phyloP scores from a whole-genome alignment of 176 grass and related monocot genomes.

The Eleusine indica region DNA sequence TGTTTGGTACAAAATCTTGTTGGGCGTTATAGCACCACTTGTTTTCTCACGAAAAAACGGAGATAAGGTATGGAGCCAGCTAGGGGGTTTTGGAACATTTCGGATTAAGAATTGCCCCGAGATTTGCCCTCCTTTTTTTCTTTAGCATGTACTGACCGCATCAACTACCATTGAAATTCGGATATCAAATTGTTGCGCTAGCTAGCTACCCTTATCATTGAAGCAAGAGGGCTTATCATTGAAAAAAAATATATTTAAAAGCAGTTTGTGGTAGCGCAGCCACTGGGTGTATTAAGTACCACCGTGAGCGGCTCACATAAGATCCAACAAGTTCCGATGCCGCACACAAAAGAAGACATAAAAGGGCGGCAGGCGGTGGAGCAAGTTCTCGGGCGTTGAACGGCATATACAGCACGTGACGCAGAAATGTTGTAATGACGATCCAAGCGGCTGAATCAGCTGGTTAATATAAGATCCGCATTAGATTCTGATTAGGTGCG shows the following conservation, averaged over 20 bases:
- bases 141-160: too few species aligned
- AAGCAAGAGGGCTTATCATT: neutral
- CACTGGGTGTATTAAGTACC: neutral
- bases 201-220: neutral
- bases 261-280: too few species aligned
- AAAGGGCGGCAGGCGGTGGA: neutral
- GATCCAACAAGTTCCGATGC: neutral
- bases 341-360: slow-evolving; percentile 25
- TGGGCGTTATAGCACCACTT: slow-evolving; percentile 21
- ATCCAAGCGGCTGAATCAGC: neutral
- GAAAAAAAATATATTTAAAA: too few species aligned
- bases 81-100: neutral
- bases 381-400: neutral
- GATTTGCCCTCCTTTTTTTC: neutral
- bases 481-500: slow-evolving; percentile 12
- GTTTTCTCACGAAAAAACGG: too few species aligned
- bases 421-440: neutral
- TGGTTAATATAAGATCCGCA: too few species aligned
- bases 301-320: neutral
- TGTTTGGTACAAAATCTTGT: slow-evolving; percentile 6
- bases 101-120: neutral
- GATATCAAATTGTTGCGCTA: neutral
- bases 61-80: neutral
- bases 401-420: slow-evolving; percentile 24
- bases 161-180: neutral